Evolutionary conservation across 768 basidiomycete species (phyloP).

Genomic region (Suillus hirtellus): DNA sequence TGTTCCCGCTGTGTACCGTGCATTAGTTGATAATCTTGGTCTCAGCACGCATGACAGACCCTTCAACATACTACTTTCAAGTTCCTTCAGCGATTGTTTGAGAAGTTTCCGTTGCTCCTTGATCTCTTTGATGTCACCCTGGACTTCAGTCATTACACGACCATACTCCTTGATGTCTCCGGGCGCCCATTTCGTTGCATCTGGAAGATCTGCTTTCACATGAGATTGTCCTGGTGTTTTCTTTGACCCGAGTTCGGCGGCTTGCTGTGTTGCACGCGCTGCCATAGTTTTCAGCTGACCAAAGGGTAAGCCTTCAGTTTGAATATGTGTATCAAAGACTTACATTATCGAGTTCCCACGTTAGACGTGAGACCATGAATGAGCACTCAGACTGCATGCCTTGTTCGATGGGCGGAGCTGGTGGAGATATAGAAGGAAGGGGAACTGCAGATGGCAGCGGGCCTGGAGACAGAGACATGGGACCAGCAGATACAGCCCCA

Average conservation of each 20-base stretch:
- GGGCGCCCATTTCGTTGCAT: constrained; percentile 52
- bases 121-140: constrained; percentile 52
- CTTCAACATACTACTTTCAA: constrained; percentile 68
- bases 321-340: constrained; percentile 24
- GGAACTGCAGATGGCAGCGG: constrained; percentile 5
- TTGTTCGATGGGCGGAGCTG: constrained; percentile 41
- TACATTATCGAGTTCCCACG: constrained; percentile 60
- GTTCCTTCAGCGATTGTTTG: constrained; percentile 47
- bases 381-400: constrained; percentile 71
- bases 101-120: constrained; percentile 43
- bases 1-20: constrained; percentile 58
- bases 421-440: constrained; percentile 13
- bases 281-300: constrained; percentile 48
- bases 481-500: constrained; percentile 3
- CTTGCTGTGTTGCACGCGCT: constrained; percentile 37
- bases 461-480: constrained; percentile 10
- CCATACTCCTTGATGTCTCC: constrained; percentile 55
- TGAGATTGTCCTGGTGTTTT: constrained; percentile 40
- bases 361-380: constrained; percentile 46
- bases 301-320: not conserved
- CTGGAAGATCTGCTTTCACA: constrained; percentile 46
- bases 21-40: not conserved
- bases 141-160: constrained; percentile 34
- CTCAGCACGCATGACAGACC: constrained; percentile 39
- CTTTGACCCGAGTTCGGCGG: constrained; percentile 31